Evolutionary conservation across 352 stramenopile genomes (phyloP), one percentile per base, ranked within the genome.

Genomic region (Halophytophthora batemanensis): DNA sequence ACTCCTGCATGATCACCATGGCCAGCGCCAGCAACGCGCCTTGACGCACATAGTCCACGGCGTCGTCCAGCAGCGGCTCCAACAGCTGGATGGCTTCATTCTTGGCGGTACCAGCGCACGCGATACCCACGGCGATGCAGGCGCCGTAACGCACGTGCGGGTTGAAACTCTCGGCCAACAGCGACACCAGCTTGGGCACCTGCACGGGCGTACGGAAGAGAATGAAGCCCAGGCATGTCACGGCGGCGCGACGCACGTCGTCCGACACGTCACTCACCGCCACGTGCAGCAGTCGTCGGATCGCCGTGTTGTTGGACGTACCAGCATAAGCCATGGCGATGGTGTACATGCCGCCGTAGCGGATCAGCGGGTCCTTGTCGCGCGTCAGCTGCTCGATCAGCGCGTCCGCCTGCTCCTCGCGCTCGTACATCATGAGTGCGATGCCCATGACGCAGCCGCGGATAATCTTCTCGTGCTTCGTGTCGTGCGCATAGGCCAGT

Each of bases 381-480:
- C 86, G 86, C 15, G 86, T 89, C 50, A 99, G 86, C 63, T 99
- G 92, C 61, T 99, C 95, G 47, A 99, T 98, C n/a, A 98, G 70
- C 0, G 74, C 72, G 50, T 99, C 97, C 0, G 95, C 95, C 44
- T 95, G 87, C 58, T 99, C 96, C 69, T 99, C 96, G 44, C 96
- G 90, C 53, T 97, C 96, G 61, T 98, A 99, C 68, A 98, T 97
- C 68, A 98, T 98, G 7, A 99, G 77, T n/a, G 97, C 97, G 38
- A 99, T 83, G 45, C 95, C 96, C 77, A 99, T 96, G 23, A 97
- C 90, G 53, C 98, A 94, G 22, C 96, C 97, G 31, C 96, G 94
- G 59, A 99, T 99, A 62, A 99, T 99, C 70, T 99, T 99, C 72
- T 99, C 97, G 77, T 99, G 97, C 53, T 98, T 93, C 13, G 97